Evolutionary conservation across 2,329 filamentous ascomycete species (phyloP).

Genomic region (Trichophyton benhamiae): DNA sequence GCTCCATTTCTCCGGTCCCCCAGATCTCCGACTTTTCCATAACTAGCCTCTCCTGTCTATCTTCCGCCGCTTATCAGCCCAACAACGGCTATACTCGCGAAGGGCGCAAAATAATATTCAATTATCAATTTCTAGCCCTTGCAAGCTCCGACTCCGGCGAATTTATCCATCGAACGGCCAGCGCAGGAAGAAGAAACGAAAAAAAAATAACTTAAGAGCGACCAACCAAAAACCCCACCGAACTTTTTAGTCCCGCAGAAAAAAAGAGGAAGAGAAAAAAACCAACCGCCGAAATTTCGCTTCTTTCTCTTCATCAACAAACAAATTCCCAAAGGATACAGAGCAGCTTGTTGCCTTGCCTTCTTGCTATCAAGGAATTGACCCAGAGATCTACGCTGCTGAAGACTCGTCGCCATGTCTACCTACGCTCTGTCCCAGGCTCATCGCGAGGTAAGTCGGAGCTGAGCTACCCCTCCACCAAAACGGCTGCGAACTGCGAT

Average conservation of each 20-base stretch:
- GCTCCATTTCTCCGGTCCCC: neutral
- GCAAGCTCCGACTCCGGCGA: neutral
- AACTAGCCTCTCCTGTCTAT: neutral
- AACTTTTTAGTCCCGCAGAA: neutral
- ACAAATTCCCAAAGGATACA: neutral
- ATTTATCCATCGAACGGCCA: neutral
- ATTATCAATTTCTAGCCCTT: neutral
- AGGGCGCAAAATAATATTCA: neutral
- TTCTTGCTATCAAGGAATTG: neutral
- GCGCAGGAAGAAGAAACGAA: neutral
- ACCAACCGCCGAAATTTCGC: neutral
- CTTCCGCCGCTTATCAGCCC: too few species aligned
- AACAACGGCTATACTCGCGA: neutral
- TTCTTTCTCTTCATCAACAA: neutral
- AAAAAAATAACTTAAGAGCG: neutral
- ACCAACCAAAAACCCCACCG: neutral
- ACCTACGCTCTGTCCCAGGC: slow-evolving; percentile 53
- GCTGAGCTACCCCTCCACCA: slow-evolving; percentile 11
- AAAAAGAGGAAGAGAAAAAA: slow-evolving; percentile 2
- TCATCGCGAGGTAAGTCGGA: slow-evolving; percentile 49
- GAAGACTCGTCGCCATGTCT: slow-evolving; percentile 24
- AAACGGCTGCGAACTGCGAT: neutral
- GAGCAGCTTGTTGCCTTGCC: neutral
- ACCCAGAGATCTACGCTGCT: neutral
- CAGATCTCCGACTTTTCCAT: neutral